Percentiles rank a stretch among this genome's conserved stretches.
These are phyloP conservation scores for Hyparrhenia diplandra DNA, from an alignment of 176 grass and related monocot species.

Conservation along the genomic window DNA sequence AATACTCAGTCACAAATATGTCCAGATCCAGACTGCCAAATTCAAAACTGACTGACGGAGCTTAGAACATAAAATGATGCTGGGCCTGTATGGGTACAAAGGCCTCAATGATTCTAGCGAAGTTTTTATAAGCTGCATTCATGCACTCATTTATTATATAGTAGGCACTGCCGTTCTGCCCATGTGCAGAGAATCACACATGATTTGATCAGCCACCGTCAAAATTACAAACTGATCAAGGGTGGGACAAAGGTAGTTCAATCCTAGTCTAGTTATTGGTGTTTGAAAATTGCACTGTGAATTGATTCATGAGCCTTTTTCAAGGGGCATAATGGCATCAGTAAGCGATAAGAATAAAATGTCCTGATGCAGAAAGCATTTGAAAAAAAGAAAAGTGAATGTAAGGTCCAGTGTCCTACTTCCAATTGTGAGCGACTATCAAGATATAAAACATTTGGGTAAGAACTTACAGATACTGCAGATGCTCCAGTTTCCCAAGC, in stretches of 20 bases:
- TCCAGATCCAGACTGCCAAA: not conserved
- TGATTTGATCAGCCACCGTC: not conserved
- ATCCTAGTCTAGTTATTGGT: not conserved
- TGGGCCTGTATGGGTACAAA: not conserved
- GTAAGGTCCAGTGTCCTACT: no score
- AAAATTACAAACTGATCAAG: not conserved
- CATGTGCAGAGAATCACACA: constrained; percentile 1
- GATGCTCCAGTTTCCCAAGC: constrained; percentile 75
- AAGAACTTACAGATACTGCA: constrained; percentile 88
- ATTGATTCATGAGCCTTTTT: not conserved
- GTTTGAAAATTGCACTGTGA: not conserved
- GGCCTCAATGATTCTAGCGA: not conserved
- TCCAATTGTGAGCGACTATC: not conserved
- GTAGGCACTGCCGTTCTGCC: not conserved
- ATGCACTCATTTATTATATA: not conserved
- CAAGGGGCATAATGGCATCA: not conserved
- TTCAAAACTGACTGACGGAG: not conserved
- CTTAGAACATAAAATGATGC: not conserved
- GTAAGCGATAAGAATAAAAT: not conserved
- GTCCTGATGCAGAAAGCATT: not conserved
- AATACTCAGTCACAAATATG: not conserved
- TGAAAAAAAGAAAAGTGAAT: not conserved
- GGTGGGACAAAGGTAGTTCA: not conserved
- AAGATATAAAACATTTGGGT: constrained; percentile 7
- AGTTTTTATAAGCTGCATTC: not conserved